Base-by-base conservation (phyloP, 2,329 filamentous ascomycete genomes). In the Daldinia sp. region DNA sequence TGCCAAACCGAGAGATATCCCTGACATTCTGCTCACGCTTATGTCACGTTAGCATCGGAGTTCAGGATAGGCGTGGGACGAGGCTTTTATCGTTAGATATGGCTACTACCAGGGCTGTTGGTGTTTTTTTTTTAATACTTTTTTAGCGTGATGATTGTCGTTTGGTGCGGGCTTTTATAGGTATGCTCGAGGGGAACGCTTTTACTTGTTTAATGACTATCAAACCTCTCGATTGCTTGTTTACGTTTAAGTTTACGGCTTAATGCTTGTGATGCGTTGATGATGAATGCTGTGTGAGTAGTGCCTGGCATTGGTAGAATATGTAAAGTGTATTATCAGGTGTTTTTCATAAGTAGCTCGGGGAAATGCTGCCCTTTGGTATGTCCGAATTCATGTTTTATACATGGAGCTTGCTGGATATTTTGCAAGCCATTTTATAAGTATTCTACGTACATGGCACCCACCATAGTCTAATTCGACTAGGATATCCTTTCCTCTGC, bases 21-120 rank as follows among this genome's bases (percentile, higher is more conserved):
- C 50, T 29, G 15, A 27, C 29, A 23, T 41, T 53, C 27, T 45
- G 21, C 32, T 45, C n/a, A 39, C 13, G 34, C 23, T 29, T 27
- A 54, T 54, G 58, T 48, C 41, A 49, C 17, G 55, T 66, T 41
- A 67, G 64, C 64, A 50, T 41, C 58, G 64, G 64, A 53, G 64
- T 67, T 66, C 62, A 63, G 65, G 65, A 66, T 58, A 30, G 51
- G 32, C 13, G 35, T 10, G 15, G 27, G 19, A 34, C n/a, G 51
- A 11, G n/a, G 17, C 13, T 32, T n/a, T 32, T 58, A 15, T 41
- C 3, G 48, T 23, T 25, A 51, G 48, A 51, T n/a, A 29, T n/a
- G 30, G 32, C n/a, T 51, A 19, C 15, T 35, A 8, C 17, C 15
- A 23, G 41, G 4, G 25, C 27, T 30, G 45, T 48, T n/a, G 43